Evolutionary conservation across 768 basidiomycete genomes (phyloP), one percentile per base, ranked within the genome.

Genomic region (Tubosaeta brunneosetosa): DNA sequence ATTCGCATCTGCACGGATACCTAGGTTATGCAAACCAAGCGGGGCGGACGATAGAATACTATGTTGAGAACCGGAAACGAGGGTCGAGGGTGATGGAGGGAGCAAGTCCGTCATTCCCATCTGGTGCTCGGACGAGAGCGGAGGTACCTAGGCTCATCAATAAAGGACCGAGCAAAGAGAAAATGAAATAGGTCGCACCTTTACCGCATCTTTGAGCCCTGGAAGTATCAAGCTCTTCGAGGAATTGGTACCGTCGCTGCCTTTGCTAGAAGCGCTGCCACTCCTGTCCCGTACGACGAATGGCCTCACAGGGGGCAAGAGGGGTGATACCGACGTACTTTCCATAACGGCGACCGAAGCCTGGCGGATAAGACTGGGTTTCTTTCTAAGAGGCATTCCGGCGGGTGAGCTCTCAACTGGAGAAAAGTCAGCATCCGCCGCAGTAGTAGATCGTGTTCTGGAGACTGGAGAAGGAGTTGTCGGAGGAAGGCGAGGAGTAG

Each of bases 191-290:
- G 38, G 27, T 19, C 31, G 44, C 65, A 84, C 86, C 80, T 88
- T 88, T 26, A 88, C 67, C 16, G 86, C 83, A 61, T 90, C 86
- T 62, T 84, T 88, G 31, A 88, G 69, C 3, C 82, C 85, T 2
- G 85, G 84, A 0, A 82, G 68, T 25, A 73, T 71, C 34, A 74
- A 57, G 50, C 61, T 62, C 50, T 61, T 61, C 41, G 61, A 44
- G 16, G 65, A 63, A 50, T 50, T 61, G 49, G 61, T 57, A 13
- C 62, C 65, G n/a, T 74, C 63, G 50, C 74, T 65, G 51, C 70
- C 61, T 58, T 68, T 62, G 48, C 76, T 75, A 2, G 73, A 71
- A 25, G 78, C 74, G 51, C 75, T 79, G 4, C 78, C 79, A 33
- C 76, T 80, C 44, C 79, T 71, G 44, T 77, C 75, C 42, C 80